Evolutionary conservation across 2,329 filamentous ascomycete genomes (phyloP), one percentile per base, ranked within the genome.

Genomic region (Apiospora kogelbergensis): DNA sequence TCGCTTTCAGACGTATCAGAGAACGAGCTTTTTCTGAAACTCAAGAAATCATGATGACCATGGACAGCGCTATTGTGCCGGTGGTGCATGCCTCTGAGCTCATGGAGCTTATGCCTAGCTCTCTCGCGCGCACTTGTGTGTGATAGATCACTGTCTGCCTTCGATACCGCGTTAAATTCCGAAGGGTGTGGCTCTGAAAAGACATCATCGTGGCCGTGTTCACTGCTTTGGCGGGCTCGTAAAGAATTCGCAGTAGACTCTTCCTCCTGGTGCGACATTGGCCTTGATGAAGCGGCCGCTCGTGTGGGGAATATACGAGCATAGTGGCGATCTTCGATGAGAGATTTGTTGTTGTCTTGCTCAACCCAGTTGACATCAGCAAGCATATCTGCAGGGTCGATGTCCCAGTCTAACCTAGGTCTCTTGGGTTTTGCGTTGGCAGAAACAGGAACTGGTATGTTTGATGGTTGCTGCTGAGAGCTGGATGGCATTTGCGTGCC

Each of bases 341-440:
- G 84, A 67, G 86, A 86, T 78, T 95, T 97, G 79, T 98, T 94
- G 69, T 91, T 84, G 41, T 88, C 89, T 75, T 95, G 90, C 78
- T 98, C 94, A 26, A 97, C 82, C 96, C 96, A 99, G 76, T 95
- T 93, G 1, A 92, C 86, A 81, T 99, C 96, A 5, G 95, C 95
- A 63, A 98, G 83, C 79, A 98, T 86, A 77, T 98, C 95, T 68
- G 93, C 90, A 0, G 95, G 93, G 60, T 92, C 89, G 22, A 95
- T 89, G 46, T 89, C 86, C 96, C 96, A 98, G 76, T 97, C 94
- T 30, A 94, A 89, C 70, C 93, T 89, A 0, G 92, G 91, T 65
- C 94, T 88, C 68, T 90, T 89, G 3, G 88, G 83, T 71, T 94
- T 94, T 15, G 84, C 82, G 70, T 82, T 80, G 68, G 78, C 79